phyloP scores from a whole-genome alignment of 352 stramenopile genomes.

The Plasmopara muralis region DNA sequence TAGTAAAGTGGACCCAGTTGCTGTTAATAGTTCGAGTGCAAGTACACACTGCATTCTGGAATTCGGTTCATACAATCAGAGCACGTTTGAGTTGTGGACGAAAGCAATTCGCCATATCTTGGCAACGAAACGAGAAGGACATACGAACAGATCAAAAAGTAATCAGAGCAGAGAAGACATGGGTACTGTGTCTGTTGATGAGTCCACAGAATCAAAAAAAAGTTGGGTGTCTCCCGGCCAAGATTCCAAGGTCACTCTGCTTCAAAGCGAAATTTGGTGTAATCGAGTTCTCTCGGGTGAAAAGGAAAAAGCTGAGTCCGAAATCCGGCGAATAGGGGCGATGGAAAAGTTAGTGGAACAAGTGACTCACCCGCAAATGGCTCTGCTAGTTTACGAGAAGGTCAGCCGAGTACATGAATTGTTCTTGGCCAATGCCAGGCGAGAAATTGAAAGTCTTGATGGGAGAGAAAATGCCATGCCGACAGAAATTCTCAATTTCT shows the following conservation, averaged over 20 bases:
- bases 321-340: constrained; percentile 71
- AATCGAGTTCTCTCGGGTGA: constrained; percentile 69
- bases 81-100: constrained; percentile 80
- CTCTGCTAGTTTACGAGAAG: constrained; percentile 84
- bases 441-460: constrained; percentile 61
- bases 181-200: constrained; percentile 10
- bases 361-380: constrained; percentile 72
- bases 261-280: constrained; percentile 85
- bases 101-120: constrained; percentile 75
- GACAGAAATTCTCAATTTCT: constrained; percentile 71
- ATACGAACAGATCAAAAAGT: constrained; percentile 11
- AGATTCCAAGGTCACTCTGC: constrained; percentile 73
- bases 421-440: constrained; percentile 69
- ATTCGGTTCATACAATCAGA: constrained; percentile 75
- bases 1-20: constrained; percentile 37
- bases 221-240: constrained; percentile 76
- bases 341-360: constrained; percentile 83
- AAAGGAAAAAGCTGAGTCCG: constrained; percentile 79
- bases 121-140: constrained; percentile 40
- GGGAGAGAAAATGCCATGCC: constrained; percentile 35
- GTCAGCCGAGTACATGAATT: constrained; percentile 83
- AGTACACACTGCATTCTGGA: constrained; percentile 65
- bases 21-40: constrained; percentile 48
- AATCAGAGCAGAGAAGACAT: constrained; percentile 18
- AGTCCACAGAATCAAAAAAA: constrained; percentile 3